Base-by-base conservation (phyloP, 345 rosid genomes). In the Mercurialis annua region DNA sequence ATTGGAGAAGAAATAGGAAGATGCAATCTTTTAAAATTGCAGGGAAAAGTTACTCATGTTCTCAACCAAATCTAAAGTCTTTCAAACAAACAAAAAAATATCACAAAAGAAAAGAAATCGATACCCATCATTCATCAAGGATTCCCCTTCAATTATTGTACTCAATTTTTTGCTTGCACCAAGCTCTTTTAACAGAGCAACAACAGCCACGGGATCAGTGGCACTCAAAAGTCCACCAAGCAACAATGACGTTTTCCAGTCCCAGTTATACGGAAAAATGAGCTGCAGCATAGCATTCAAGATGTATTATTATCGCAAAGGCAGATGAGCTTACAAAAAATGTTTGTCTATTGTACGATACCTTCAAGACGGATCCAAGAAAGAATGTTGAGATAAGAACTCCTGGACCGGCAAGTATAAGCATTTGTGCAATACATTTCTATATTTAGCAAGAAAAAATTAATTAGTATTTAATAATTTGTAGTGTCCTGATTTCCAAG, bases 111-210 rank as follows among this genome's bases (percentile, higher is more conserved):
- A 9, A 23, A 44, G 8, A 59, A 24, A 34, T 24, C 59, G 33
- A 49, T 89, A 94, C 99, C 99, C 99, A 68, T 94, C 99, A 81
- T 91, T 94, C 99, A 94, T 94, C 74, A 94, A 70, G 48, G 99
- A 94, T 70, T 94, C 99, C 58, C 99, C 99, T 81, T 94, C 99
- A 70, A 94, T 94, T 59, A 94, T 76, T 10, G 99, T 91, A 81
- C 78, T 91, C 70, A 94, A 74, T 78, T 94, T 94, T 81, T 94
- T 94, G 80, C 97, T 94, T 48, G 99, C 96, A 73, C 97, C 99
- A 78, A 94, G 97, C 62, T 94, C 99, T 74, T 86, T 94, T 65
- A 94, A 72, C 67, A 94, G 75, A 76, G 97, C 96, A 73, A 94
- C 97, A 66, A 94, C 99, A 71, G 99, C 97, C 40, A 91, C 99